Conservation (phyloP, 495 filamentous ascomycete species). For the Aspergillus steynii region DNA sequence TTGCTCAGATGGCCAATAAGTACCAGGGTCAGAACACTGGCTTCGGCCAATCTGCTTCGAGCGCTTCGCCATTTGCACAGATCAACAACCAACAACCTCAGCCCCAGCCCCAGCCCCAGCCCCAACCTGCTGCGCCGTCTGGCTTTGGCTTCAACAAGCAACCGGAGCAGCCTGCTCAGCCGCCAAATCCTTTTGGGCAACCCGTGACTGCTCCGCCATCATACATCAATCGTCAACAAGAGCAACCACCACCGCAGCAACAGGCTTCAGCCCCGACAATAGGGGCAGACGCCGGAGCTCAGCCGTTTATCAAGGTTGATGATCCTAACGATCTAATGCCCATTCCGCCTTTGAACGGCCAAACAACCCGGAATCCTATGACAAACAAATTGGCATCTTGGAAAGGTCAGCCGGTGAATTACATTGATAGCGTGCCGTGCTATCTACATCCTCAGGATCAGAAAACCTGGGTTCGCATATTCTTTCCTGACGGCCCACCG, state of each 20-base stretch:
- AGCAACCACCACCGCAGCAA: constrained; percentile 16
- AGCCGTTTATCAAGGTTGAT: constrained; percentile 31
- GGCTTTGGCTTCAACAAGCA: constrained; percentile 24
- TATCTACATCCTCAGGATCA: constrained; percentile 52
- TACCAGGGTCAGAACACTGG: constrained; percentile 24
- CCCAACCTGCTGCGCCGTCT: constrained; percentile 9
- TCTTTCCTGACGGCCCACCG: constrained; percentile 72
- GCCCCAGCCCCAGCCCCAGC: not conserved
- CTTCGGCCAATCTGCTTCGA: constrained; percentile 30
- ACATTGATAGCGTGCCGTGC: constrained; percentile 51
- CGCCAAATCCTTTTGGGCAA: constrained; percentile 35
- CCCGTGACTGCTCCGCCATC: constrained; percentile 29
- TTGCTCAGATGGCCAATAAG: constrained; percentile 32
- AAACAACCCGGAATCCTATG: constrained; percentile 38
- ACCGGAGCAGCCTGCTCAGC: constrained; percentile 19
- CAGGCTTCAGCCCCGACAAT: constrained; percentile 12
- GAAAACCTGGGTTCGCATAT: constrained; percentile 55
- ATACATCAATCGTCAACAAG: constrained; percentile 19
- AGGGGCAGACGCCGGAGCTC: constrained; percentile 28
- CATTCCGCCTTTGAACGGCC: constrained; percentile 37
- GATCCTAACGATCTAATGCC: constrained; percentile 35
- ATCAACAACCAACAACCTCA: constrained; percentile 23
- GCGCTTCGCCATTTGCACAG: constrained; percentile 34
- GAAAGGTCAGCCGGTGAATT: constrained; percentile 57
- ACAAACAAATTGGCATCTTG: constrained; percentile 44